phyloP scores from a whole-genome alignment of 1,284 basidiomycete species.

The Ceratobasidium sp. region DNA sequence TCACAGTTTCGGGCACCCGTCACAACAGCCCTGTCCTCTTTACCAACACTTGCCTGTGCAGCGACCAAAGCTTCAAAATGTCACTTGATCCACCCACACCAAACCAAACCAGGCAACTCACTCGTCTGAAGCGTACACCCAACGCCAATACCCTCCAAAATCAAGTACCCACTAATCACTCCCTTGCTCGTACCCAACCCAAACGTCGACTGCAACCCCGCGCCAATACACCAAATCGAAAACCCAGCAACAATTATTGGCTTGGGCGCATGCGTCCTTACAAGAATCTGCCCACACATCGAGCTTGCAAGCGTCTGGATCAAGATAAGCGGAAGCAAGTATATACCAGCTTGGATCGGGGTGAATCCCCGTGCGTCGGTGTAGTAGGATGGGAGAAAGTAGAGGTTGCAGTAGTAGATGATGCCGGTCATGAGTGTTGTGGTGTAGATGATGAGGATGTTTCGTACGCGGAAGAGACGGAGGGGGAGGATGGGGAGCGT shows the following conservation, averaged over 20 bases:
- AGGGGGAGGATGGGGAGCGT: constrained; percentile 39
- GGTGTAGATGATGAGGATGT: constrained; percentile 41
- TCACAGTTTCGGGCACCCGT: constrained; percentile 44
- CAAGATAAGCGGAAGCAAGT: constrained; percentile 35
- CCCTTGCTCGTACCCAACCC: constrained; percentile 35
- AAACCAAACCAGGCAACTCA: not conserved
- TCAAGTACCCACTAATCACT: constrained; percentile 33
- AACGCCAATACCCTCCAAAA: constrained; percentile 42
- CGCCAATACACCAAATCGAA: constrained; percentile 42
- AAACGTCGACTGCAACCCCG: constrained; percentile 41
- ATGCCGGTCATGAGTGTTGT: constrained; percentile 40
- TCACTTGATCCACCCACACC: not conserved
- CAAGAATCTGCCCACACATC: constrained; percentile 37
- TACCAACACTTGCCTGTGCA: constrained; percentile 31
- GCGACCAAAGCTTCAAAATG: constrained; percentile 31
- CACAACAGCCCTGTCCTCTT: constrained; percentile 38
- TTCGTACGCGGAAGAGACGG: constrained; percentile 35
- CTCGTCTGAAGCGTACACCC: constrained; percentile 40
- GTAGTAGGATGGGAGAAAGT: constrained; percentile 44
- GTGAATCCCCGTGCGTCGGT: constrained; percentile 41
- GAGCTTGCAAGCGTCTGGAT: constrained; percentile 32
- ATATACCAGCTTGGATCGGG: constrained; percentile 42
- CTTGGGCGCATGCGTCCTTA: constrained; percentile 21
- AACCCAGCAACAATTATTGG: constrained; percentile 37
- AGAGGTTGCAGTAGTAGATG: constrained; percentile 44